Percentiles rank a stretch among this genome's conserved stretches.
These are phyloP conservation scores for Anthostomella pinea DNA, from an alignment of 2,329 filamentous ascomycete genomes.

Conservation along the genomic window DNA sequence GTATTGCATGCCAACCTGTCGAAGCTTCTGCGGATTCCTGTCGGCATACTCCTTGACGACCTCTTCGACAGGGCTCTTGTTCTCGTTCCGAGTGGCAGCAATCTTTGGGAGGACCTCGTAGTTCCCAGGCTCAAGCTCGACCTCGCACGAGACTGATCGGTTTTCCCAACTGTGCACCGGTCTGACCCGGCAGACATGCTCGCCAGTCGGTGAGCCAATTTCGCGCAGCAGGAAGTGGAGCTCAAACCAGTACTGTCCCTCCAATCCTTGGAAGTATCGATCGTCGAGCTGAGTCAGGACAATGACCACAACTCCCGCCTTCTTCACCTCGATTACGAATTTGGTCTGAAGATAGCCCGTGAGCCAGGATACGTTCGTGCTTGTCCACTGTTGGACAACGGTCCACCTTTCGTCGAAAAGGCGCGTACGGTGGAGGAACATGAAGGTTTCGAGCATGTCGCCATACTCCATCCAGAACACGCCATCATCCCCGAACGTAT, in stretches of 20 bases:
- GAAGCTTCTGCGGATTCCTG: constrained; percentile 56
- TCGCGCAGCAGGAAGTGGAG: constrained; percentile 52
- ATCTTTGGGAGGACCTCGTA: constrained; percentile 58
- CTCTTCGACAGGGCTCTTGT: constrained; percentile 48
- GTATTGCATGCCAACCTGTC: constrained; percentile 56
- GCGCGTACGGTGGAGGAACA: constrained; percentile 59
- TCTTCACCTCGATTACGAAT: constrained; percentile 55
- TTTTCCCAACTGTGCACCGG: constrained; percentile 57
- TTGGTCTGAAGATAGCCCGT: too few species aligned
- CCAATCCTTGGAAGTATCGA: constrained; percentile 59
- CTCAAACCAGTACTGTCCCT: constrained; percentile 55
- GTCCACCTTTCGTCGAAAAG: too few species aligned
- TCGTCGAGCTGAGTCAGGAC: constrained; percentile 61
- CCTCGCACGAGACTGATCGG: constrained; percentile 57
- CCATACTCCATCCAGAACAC: constrained; percentile 64
- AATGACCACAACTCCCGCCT: constrained; percentile 56
- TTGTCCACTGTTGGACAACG: too few species aligned
- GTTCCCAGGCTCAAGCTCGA: constrained; percentile 51
- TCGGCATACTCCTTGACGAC: constrained; percentile 54
- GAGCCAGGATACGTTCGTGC: too few species aligned
- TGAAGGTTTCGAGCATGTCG: constrained; percentile 61
- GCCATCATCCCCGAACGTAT: constrained; percentile 60
- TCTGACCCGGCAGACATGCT: constrained; percentile 60
- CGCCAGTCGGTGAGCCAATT: constrained; percentile 46
- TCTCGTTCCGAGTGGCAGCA: constrained; percentile 45